Evolutionary conservation across 257 asterid genomes (phyloP), one percentile per base, ranked within the genome.

Genomic region (Primulina eburnea): DNA sequence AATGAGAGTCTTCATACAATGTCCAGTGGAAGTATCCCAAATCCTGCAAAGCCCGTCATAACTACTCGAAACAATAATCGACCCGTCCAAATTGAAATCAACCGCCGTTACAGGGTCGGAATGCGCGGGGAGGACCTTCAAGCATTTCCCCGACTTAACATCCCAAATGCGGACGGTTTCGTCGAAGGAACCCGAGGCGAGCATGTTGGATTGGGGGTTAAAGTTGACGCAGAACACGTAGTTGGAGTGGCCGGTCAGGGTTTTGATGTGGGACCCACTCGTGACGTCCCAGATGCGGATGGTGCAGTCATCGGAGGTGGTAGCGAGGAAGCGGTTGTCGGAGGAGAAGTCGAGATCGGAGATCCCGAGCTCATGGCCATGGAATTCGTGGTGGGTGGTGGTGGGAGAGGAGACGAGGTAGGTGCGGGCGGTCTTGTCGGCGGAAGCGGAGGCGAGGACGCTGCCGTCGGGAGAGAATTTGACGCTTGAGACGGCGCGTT

Each of bases 11-110:
- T 94, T 94, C 75, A 89, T 71, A 83, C 99, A 94, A 79, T 89
- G 97, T 52, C 99, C 97, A 29, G 99, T 94, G 12, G 96, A 82
- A 68, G 96, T 89, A 80, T 94, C 96, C 99, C 99, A 91, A 76
- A 94, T 86, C 88, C 97, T 83, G 73, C 99, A 94, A 66, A 94
- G 81, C 70, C 99, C 99, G 80, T 94, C 99, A 66, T 89, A 91
- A 65, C 99, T 91, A 56, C 97, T 88, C 18, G 96, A 82, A 4
- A 91, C 97, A 26, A 94, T 91, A 76, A 87, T 35, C 8, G 92
- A 73, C 3, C 99, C 99, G 28, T 94, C 99, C 78, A 88, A 76
- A 71, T 87, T 92, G 73, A 85, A 94, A 75, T 84, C 70, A 21
- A 91, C 97, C 8, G 96, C 89, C 9, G 97, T 94, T 2, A 94